Conservation (phyloP, 2,329 filamentous ascomycete species). For the Plectosphaerella sp. region DNA sequence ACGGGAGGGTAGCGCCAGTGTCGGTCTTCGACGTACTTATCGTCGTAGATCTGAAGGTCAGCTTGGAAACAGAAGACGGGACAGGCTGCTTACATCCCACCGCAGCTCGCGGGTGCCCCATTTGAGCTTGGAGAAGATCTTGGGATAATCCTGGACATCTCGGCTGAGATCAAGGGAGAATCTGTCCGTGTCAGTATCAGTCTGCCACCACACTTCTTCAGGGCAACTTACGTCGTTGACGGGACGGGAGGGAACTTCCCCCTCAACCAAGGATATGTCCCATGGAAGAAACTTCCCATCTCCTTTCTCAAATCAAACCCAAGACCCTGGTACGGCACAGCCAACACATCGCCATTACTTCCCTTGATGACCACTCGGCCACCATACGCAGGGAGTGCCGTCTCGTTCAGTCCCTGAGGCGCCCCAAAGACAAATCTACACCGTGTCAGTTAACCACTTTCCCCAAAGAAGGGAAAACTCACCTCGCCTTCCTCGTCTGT, state of each 20-base stretch:
- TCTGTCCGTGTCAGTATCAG: neutral
- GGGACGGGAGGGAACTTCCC: conserved; percentile 3
- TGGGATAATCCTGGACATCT: conserved; percentile 12
- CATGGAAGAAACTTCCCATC: conserved; percentile 8
- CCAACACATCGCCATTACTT: conserved; percentile 24
- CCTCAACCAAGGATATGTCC: conserved; percentile 8
- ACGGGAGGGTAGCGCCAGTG: conserved; percentile 37
- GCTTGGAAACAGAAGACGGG: neutral
- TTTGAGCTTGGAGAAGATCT: conserved; percentile 11
- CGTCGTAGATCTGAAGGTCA: conserved; percentile 26
- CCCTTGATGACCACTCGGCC: conserved; percentile 25
- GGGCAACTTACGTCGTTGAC: conserved; percentile 7
- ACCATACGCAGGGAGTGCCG: conserved; percentile 24
- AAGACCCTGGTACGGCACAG: conserved; percentile 18
- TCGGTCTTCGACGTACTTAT: conserved; percentile 25
- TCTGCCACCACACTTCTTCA: neutral
- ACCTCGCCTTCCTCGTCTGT: conserved; percentile 5
- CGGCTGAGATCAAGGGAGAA: conserved; percentile 8
- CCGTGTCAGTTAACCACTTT: neutral
- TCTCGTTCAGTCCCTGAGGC: conserved; percentile 20
- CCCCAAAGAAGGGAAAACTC: neutral
- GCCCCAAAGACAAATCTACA: conserved; percentile 15
- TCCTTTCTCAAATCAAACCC: conserved; percentile 8
- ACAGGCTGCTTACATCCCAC: conserved; percentile 11
- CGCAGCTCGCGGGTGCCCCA: conserved; percentile 17